Conservation (phyloP, 2,329 filamentous ascomycete genomes). For the Hypocreales sp. region DNA sequence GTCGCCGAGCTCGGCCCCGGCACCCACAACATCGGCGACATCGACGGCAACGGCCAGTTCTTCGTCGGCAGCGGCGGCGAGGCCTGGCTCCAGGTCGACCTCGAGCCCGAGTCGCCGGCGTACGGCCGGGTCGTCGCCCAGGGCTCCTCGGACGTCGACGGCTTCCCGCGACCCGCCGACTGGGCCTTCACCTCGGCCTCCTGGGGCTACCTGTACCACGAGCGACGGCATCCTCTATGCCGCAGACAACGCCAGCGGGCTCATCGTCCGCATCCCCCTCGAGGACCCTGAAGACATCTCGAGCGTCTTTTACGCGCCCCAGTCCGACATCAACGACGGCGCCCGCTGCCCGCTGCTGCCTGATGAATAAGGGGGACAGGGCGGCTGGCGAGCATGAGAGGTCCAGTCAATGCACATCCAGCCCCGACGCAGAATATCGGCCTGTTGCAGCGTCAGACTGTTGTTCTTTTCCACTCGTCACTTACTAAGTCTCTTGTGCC, state of each 20-base stretch:
- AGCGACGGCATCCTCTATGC: slow-evolving; percentile 3
- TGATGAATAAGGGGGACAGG: too few relatives aligned
- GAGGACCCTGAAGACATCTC: neutral
- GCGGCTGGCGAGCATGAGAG: too few relatives aligned
- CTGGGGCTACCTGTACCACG: slow-evolving; percentile 1
- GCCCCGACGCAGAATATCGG: too few relatives aligned
- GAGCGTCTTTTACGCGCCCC: neutral
- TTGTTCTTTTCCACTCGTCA: too few relatives aligned
- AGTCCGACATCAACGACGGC: neutral
- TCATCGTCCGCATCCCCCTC: neutral
- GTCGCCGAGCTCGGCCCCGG: neutral
- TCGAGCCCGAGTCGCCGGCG: neutral
- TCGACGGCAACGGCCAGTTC: slow-evolving; percentile 2
- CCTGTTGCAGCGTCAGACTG: too few relatives aligned
- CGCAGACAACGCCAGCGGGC: neutral
- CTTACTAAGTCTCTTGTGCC: too few relatives aligned
- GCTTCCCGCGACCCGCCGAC: neutral
- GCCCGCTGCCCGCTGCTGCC: neutral
- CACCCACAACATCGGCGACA: slow-evolving; percentile 1
- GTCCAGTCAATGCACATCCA: too few relatives aligned
- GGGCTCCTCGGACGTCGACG: neutral
- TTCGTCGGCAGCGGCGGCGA: slow-evolving; percentile 1
- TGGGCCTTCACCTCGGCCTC: slow-evolving; percentile 1
- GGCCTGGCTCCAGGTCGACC: slow-evolving; percentile 1
- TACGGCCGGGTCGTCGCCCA: neutral